Evolutionary conservation across 805 yeast species (phyloP), one percentile per base, ranked within the genome.

Genomic region (Hanseniaspora mollemarum): DNA sequence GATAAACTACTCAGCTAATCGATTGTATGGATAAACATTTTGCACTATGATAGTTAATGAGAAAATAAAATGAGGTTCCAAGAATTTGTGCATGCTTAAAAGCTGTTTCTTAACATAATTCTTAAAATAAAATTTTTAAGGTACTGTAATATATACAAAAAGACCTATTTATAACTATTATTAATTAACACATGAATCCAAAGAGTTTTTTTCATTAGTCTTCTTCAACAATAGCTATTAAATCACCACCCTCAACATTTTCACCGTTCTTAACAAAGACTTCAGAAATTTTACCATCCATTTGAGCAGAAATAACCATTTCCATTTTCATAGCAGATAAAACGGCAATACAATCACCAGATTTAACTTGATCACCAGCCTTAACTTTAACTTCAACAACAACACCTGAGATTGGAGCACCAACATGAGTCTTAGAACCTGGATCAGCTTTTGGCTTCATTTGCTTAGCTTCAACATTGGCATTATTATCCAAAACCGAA

Each of bases 401-500:
- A 57, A 88, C 96, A 72, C 98, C 98, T 38, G 97, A 94, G 97
- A 90, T 90, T 69, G 98, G 98, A 5, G 98, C 94, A 59, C 97
- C 97, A 56, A 92, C 81, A 59, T 92, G 96, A 63, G 81, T 83
- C 54, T 94, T 86, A 67, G 86, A 84, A 63, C 78, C 81, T 16
- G 83, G 73, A 59, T 83, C 87, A 52, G 96, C 97, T 76, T 90
- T 92, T 58, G 90, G 85, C 28, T 38, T 48, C 65, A 95, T 81
- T 29, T 90, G 72, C 54, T 85, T 76, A 42, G 84, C 77, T 67
- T 88, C 96, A 54, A 90, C 80, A 49, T 90, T 81, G 53, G 88
- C 86, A 35, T 78, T 77, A 69, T 81, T 85, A 71, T 90, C 98
- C 57, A 81, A 87, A 56, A 92, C 83, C 35, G 94, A 76, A 55